phyloP scores from a whole-genome alignment of 192 early-diverging fungal species.

The Backusella australiensis region DNA sequence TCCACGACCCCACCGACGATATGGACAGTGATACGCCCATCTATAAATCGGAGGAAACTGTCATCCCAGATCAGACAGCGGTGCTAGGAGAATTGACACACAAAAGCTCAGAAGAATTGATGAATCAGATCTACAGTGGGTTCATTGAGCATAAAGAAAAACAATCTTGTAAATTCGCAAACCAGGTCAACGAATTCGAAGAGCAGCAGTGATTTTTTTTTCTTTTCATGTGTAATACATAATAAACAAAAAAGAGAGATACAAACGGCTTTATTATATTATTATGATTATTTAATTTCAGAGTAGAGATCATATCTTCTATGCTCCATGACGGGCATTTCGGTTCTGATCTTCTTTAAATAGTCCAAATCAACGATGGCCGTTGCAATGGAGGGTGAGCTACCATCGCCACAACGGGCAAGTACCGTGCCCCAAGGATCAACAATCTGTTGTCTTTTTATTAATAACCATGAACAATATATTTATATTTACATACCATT shows the following conservation, averaged over 20 bases:
- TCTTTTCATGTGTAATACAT: not conserved
- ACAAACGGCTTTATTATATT: not conserved
- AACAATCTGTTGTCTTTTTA: conserved; percentile 50
- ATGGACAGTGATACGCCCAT: conserved; percentile 36
- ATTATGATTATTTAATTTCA: not conserved
- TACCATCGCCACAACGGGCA: conserved; percentile 56
- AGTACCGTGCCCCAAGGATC: conserved; percentile 82
- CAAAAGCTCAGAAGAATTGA: conserved; percentile 34
- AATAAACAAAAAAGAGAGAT: not conserved
- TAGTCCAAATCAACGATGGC: conserved; percentile 65
- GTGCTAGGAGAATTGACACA: conserved; percentile 29
- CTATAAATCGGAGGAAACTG: conserved; percentile 23
- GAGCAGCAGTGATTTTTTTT: not conserved
- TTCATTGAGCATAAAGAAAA: conserved; percentile 16
- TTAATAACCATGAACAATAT: too few species aligned
- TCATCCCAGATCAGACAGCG: conserved; percentile 3
- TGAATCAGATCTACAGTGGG: conserved; percentile 36
- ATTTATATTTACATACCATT: conserved; percentile 46
- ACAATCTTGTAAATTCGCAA: not conserved
- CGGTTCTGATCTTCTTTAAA: conserved; percentile 56
- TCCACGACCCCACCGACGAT: conserved; percentile 35
- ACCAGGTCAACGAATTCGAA: not conserved
- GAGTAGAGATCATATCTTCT: conserved; percentile 61
- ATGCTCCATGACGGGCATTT: conserved; percentile 78
- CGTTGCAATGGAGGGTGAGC: conserved; percentile 57